Evolutionary conservation across 1,284 basidiomycete genomes (phyloP), one percentile per base, ranked within the genome.

Genomic region (Microbotryum lychnidis-dioicae): DNA sequence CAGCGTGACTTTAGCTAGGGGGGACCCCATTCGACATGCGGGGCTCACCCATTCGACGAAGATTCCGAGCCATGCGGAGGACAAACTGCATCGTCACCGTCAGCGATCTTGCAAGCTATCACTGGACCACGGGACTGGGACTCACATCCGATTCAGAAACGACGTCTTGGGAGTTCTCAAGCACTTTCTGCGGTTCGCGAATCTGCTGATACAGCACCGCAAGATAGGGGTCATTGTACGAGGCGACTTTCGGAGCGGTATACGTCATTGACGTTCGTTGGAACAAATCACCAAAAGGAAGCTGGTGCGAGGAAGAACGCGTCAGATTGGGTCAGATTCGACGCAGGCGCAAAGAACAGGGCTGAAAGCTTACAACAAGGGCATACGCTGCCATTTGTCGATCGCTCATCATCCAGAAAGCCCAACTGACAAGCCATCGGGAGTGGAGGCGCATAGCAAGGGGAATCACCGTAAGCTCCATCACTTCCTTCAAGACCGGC

Each of bases 361-460:
- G 70, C 70, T 58, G 57, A 73, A 42, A 25, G 72, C 83, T 72
- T 73, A 90, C 89, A 66, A 93, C 76, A 21, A 94, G 79, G 52
- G 91, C 84, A 51, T 87, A 82, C 21, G 96, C 88, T 2, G 91
- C 86, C 16, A 96, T 74, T 75, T 97, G 92, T 54, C 88, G 80
- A 42, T 89, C 80, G 66, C 85, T 84, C 31, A 97, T 78, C 65
- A 90, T 79, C 90, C 92, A 96, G 75, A 97, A 92, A 4, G 89
- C 89, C 94, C 93, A 98, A 64, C 87, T 90, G n/a, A 84, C 89
- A n/a, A 97, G 78, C 87, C 89, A 97, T 44, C 94, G 81, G 75
- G 97, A 91, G 0, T 91, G 92, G 21, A 85, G 81, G 57, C 80
- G 79, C 73, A 97, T 89, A 0, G 92, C 92, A 23, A 82, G 79